A percentile compares a stretch with the other conserved stretches of the same genome.
phyloP scores from a whole-genome alignment of 2,329 filamentous ascomycete genomes.

The Zalaria sp. region DNA sequence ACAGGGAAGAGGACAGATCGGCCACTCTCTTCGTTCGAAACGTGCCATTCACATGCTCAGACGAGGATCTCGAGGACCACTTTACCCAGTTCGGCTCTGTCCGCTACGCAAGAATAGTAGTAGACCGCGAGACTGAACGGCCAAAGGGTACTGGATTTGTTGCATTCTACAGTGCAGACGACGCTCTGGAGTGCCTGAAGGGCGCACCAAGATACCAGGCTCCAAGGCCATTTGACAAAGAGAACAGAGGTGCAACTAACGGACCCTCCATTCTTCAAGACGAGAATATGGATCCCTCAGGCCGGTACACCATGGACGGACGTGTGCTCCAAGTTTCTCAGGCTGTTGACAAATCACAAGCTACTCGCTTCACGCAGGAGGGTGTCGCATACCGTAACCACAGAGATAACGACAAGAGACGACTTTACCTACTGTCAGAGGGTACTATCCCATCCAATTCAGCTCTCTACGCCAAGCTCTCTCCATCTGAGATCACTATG shows the following conservation, averaged over 20 bases:
- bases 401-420: conserved; percentile 74
- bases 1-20: conserved; percentile 45
- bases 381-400: conserved; percentile 48
- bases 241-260: conserved; percentile 31
- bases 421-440: conserved; percentile 76
- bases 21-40: conserved; percentile 88
- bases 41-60: conserved; percentile 74
- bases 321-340: conserved; percentile 72
- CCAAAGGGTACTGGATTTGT: conserved; percentile 91
- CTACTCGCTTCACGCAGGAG: conserved; percentile 58
- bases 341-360: conserved; percentile 74
- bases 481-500: conserved; percentile 71
- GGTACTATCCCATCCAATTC: conserved; percentile 69
- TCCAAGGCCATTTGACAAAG: conserved; percentile 15
- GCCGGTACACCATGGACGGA: conserved; percentile 80
- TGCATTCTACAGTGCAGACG: conserved; percentile 67
- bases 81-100: conserved; percentile 81
- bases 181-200: conserved; percentile 64
- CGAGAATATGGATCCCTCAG: conserved; percentile 65
- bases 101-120: conserved; percentile 80
- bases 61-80: conserved; percentile 69
- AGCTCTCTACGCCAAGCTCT: conserved; percentile 60
- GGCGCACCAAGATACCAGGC: conserved; percentile 48
- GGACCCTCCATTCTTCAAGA: conserved; percentile 72
- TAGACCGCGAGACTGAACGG: conserved; percentile 71